phyloP scores from a whole-genome alignment of 2,329 filamentous ascomycete genomes.

The Dactylellina leptospora region DNA sequence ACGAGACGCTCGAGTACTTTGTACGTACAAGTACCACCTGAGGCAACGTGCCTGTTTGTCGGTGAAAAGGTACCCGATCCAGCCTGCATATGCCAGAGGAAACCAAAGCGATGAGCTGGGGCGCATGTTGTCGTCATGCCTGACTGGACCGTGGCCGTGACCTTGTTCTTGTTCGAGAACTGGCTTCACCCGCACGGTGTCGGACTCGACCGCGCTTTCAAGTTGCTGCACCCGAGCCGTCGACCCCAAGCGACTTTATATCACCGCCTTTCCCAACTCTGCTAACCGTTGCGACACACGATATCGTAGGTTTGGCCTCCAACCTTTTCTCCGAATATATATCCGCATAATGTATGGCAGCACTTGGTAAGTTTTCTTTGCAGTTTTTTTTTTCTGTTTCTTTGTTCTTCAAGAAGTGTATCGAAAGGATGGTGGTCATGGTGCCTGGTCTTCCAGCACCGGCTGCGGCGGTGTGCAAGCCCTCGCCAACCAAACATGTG shows the following conservation, averaged over 20 bases:
- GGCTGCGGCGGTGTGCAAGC: slow-evolving; percentile 39
- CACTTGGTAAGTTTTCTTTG: slow-evolving; percentile 39
- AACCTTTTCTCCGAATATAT: slow-evolving; percentile 48
- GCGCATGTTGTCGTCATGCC: slow-evolving; percentile 49
- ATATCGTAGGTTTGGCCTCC: slow-evolving; percentile 34
- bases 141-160: slow-evolving; percentile 10
- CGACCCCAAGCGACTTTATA: slow-evolving; percentile 35
- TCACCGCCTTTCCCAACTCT: slow-evolving; percentile 22
- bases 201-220: slow-evolving; percentile 16
- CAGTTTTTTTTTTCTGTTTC: background rate
- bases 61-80: slow-evolving; percentile 41
- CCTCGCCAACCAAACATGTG: slow-evolving; percentile 39
- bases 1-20: background rate
- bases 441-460: slow-evolving; percentile 19
- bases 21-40: background rate
- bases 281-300: slow-evolving; percentile 39
- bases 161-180: background rate
- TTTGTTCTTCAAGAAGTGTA: slow-evolving; percentile 1
- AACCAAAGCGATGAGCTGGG: background rate
- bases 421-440: slow-evolving; percentile 28
- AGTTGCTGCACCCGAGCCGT: slow-evolving; percentile 47
- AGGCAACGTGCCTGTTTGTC: slow-evolving; percentile 29
- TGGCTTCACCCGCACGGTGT: slow-evolving; percentile 10
- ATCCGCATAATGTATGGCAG: slow-evolving; percentile 53
- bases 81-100: slow-evolving; percentile 19